Conservation (phyloP, 2,329 filamentous ascomycete species). For the Colletotrichum sp. region DNA sequence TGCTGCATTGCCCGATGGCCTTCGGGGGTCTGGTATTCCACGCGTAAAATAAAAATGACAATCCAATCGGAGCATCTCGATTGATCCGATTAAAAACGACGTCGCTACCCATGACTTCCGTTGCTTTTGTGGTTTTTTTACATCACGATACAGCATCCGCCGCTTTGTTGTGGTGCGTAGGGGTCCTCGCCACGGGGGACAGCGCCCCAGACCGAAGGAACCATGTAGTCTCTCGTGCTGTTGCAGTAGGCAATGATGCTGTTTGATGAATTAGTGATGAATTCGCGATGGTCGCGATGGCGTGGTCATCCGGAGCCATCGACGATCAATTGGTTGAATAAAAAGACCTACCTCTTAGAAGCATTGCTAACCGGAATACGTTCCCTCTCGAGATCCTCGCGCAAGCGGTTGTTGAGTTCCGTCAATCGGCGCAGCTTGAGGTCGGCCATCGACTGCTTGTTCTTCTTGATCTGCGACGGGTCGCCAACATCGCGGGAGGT, state of each 20-base stretch:
- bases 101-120: slow-evolving; percentile 2
- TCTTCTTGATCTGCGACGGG: slow-evolving; percentile 78
- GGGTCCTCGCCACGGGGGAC: slow-evolving; percentile 96
- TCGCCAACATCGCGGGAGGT: slow-evolving; percentile 72
- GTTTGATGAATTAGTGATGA: slow-evolving; percentile 14
- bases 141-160: slow-evolving; percentile 96
- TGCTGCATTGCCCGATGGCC: slow-evolving; percentile 11
- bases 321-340: not conserved
- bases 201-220: slow-evolving; percentile 93
- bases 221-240: slow-evolving; percentile 98
- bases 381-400: slow-evolving; percentile 94
- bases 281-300: not conserved
- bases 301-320: not conserved
- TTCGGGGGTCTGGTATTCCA: slow-evolving; percentile 17
- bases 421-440: slow-evolving; percentile 95
- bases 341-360: slow-evolving; percentile 73
- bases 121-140: slow-evolving; percentile 50
- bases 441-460: slow-evolving; percentile 99
- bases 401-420: slow-evolving; percentile 93
- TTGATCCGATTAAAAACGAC: not conserved
- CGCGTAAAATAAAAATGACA: slow-evolving; percentile 18
- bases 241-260: slow-evolving; percentile 99
- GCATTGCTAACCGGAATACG: slow-evolving; percentile 96
- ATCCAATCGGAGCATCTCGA: not conserved
- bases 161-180: slow-evolving; percentile 94